Percentiles rank a stretch among this genome's conserved stretches.
These are phyloP conservation scores for Ploettnerulaceae sp. DNA, from an alignment of 2,329 filamentous ascomycete species.

Conservation along the genomic window DNA sequence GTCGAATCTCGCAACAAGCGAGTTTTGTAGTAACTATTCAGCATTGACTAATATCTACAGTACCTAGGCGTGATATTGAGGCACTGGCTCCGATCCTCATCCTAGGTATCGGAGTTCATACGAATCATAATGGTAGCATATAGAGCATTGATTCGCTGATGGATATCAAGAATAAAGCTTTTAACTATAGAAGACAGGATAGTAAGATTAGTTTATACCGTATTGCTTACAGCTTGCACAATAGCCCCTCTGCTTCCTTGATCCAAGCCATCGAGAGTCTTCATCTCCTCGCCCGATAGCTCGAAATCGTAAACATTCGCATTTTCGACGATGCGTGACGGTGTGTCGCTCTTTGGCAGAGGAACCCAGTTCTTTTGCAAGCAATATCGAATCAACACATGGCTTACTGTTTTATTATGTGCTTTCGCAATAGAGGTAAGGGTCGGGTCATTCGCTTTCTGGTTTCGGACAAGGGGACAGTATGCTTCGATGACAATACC, in stretches of 20 bases:
- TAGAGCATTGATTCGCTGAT: no score
- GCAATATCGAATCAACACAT: conserved; percentile 64
- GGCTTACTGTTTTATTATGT: conserved; percentile 55
- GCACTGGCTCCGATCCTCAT: no score
- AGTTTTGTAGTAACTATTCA: no score
- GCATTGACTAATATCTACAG: no score
- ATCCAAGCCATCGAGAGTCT: conserved; percentile 45
- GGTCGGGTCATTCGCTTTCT: conserved; percentile 55
- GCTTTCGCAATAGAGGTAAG: conserved; percentile 53
- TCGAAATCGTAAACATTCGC: conserved; percentile 57
- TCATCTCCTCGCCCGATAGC: conserved; percentile 53
- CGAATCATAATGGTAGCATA: no score
- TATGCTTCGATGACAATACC: conserved; percentile 51
- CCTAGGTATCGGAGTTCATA: no score
- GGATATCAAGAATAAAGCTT: no score
- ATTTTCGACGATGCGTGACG: conserved; percentile 55
- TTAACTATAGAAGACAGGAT: not conserved
- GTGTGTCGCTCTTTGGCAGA: conserved; percentile 60
- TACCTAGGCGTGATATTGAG: no score
- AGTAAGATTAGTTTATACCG: not conserved
- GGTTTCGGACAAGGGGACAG: conserved; percentile 52
- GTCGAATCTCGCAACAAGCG: no score
- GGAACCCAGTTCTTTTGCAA: conserved; percentile 67
- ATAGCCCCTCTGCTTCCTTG: conserved; percentile 41
- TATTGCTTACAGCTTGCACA: conserved; percentile 28